These are phyloP conservation scores for Aspergillus ustus DNA, from an alignment of 2,329 filamentous ascomycete species.

Conservation along the genomic window DNA sequence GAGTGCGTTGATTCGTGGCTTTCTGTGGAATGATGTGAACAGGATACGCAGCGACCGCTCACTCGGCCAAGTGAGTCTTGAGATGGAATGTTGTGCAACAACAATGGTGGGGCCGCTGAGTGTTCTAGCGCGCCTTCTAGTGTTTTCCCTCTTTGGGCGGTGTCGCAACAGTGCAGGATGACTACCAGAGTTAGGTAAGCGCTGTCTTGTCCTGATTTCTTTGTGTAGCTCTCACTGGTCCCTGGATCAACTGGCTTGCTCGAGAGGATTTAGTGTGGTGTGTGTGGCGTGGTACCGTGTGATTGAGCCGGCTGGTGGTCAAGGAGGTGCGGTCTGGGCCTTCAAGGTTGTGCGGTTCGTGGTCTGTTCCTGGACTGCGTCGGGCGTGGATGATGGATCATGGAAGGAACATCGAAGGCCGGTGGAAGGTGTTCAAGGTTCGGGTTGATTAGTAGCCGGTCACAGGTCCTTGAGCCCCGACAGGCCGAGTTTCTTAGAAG, in stretches of 20 bases:
- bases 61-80: background rate
- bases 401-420: background rate
- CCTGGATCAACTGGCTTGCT: background rate
- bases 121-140: constrained; percentile 11
- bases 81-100: background rate
- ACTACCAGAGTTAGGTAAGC: background rate
- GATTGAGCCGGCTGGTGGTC: background rate
- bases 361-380: background rate
- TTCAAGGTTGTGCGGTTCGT: background rate
- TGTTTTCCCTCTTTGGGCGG: constrained; percentile 6
- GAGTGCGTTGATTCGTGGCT: background rate
- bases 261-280: background rate
- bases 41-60: background rate
- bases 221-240: background rate
- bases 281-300: background rate
- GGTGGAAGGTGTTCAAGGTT: background rate
- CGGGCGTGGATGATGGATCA: background rate
- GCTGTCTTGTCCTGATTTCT: background rate
- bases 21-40: background rate
- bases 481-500: background rate
- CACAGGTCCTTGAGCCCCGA: background rate
- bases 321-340: background rate
- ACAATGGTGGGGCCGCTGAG: background rate
- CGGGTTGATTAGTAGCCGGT: background rate
- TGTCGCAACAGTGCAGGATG: background rate